Percentiles rank a stretch among this genome's conserved stretches.
phyloP scores from a whole-genome alignment of 768 basidiomycete genomes.

The Kwoniella sp. region DNA sequence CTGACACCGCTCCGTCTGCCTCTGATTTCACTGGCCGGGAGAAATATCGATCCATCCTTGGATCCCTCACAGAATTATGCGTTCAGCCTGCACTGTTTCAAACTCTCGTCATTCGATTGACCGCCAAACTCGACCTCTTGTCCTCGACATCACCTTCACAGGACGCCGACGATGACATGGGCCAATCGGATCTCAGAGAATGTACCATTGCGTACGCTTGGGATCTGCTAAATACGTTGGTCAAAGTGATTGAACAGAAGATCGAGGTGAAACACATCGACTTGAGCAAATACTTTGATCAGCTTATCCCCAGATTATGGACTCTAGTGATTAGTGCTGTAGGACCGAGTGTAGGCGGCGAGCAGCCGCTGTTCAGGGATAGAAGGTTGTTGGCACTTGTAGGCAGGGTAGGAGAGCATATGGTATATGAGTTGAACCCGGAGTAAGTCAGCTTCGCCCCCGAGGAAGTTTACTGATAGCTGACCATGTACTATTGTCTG shows the following conservation, averaged over 20 bases:
- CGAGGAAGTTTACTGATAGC: constrained; percentile 2
- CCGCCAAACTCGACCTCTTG: constrained; percentile 68
- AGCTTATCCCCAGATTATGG: constrained; percentile 71
- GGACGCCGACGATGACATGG: constrained; percentile 30
- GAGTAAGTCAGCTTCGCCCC: constrained; percentile 62
- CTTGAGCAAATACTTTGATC: constrained; percentile 76
- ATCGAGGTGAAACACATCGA: constrained; percentile 66
- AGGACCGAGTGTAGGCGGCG: constrained; percentile 30
- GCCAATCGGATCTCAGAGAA: constrained; percentile 53
- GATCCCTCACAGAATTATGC: constrained; percentile 72
- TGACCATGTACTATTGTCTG: constrained; percentile 7
- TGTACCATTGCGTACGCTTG: constrained; percentile 80
- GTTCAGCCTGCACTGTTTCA: constrained; percentile 77
- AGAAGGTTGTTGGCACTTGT: constrained; percentile 65
- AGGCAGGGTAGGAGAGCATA: constrained; percentile 67
- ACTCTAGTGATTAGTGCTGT: constrained; percentile 64
- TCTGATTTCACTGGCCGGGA: constrained; percentile 64
- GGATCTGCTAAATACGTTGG: constrained; percentile 72
- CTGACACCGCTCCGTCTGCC: constrained; percentile 65
- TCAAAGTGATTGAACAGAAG: constrained; percentile 65
- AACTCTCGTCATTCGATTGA: constrained; percentile 73
- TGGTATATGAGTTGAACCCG: constrained; percentile 66
- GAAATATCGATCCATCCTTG: constrained; percentile 69
- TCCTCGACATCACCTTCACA: constrained; percentile 39
- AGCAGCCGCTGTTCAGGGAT: constrained; percentile 53